phyloP scores from a whole-genome alignment of 2,329 filamentous ascomycete species.

The Colletotrichum sp. region DNA sequence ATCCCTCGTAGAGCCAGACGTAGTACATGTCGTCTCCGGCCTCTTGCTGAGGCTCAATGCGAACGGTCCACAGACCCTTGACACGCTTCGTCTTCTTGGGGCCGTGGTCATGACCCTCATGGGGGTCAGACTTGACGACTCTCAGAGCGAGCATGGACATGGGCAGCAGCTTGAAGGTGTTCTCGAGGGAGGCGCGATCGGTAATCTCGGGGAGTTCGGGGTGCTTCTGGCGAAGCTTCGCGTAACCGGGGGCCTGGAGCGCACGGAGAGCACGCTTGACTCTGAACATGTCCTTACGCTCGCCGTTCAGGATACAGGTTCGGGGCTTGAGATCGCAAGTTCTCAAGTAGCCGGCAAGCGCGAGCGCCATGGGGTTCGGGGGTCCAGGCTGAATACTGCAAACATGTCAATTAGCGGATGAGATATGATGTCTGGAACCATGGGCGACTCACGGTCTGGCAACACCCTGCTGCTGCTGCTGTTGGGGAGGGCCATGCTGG shows the following conservation, averaged over 20 bases:
- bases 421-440: neutral
- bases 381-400: slow-evolving; percentile 76
- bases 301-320: slow-evolving; percentile 92
- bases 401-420: slow-evolving; percentile 34
- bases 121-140: slow-evolving; percentile 81
- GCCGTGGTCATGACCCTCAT: slow-evolving; percentile 74
- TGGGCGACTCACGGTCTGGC: neutral
- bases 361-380: slow-evolving; percentile 86
- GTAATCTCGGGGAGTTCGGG: slow-evolving; percentile 85
- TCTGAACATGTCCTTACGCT: slow-evolving; percentile 98
- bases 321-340: slow-evolving; percentile 85
- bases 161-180: slow-evolving; percentile 92
- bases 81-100: slow-evolving; percentile 82
- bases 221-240: slow-evolving; percentile 89
- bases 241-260: slow-evolving; percentile 86
- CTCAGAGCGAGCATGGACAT: slow-evolving; percentile 93
- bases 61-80: slow-evolving; percentile 96
- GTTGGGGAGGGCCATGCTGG: slow-evolving; percentile 29
- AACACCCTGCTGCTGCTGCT: slow-evolving; percentile 29
- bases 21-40: slow-evolving; percentile 89
- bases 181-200: slow-evolving; percentile 87
- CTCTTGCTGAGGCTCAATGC: slow-evolving; percentile 95
- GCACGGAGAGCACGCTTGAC: slow-evolving; percentile 96
- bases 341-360: slow-evolving; percentile 87
- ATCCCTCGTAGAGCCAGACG: slow-evolving; percentile 94